phyloP scores from a whole-genome alignment of 805 yeast genomes.

The Ogataea nonfermentans region DNA sequence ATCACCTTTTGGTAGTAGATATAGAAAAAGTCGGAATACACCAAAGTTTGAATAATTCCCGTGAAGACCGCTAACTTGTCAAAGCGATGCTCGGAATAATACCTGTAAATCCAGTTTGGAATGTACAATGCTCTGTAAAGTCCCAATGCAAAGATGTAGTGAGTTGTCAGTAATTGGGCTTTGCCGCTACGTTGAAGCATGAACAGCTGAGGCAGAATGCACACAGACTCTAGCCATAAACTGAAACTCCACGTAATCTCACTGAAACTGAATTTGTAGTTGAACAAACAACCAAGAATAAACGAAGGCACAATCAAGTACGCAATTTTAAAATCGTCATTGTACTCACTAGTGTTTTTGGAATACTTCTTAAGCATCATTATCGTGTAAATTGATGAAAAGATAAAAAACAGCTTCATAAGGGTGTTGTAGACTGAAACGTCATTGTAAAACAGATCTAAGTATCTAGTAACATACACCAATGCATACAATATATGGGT shows the following conservation, averaged over 20 bases:
- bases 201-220: conserved; percentile 89
- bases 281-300: conserved; percentile 58
- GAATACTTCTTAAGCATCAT: conserved; percentile 66
- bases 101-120: conserved; percentile 94
- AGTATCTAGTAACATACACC: conserved; percentile 72
- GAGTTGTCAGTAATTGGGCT: conserved; percentile 83
- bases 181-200: conserved; percentile 87
- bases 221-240: conserved; percentile 89
- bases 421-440: conserved; percentile 70
- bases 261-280: conserved; percentile 55
- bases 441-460: conserved; percentile 58
- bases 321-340: conserved; percentile 66
- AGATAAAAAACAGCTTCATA: conserved; percentile 81
- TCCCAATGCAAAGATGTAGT: conserved; percentile 93
- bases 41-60: conserved; percentile 79
- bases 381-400: conserved; percentile 70
- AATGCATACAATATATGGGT: conserved; percentile 77
- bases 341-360: conserved; percentile 59
- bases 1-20: conserved; percentile 80
- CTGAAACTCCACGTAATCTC: conserved; percentile 87
- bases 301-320: conserved; percentile 66
- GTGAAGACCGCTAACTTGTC: conserved; percentile 74
- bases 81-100: conserved; percentile 56
- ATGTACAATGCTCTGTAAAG: conserved; percentile 84
- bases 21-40: conserved; percentile 95